Base-by-base conservation (phyloP, 805 yeast species). In the Wickerhamiella hasegawae region DNA sequence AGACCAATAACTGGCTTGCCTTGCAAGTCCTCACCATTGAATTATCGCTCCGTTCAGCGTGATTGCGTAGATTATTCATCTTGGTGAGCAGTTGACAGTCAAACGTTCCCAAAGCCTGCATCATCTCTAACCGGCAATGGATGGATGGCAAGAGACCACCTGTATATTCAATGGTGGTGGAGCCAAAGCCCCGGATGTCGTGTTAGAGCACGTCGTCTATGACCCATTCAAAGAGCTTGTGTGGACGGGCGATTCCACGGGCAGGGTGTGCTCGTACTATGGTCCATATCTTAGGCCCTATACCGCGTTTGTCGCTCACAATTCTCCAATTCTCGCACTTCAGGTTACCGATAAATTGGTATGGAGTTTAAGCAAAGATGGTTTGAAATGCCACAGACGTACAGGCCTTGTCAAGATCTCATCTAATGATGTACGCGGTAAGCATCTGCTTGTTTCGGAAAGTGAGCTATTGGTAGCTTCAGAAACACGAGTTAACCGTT, bases 171-270 rank as follows among this genome's bases (percentile, higher is more conserved):
- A 29, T 16, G 26, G 29, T 6, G 8, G 6, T 5, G 26, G 24
- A 4, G n/a, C 8, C 19, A 32, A 14, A 11, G 17, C 18, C 31
- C 14, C 32, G 17, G 18, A 15, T 8, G 22, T 16, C 11, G 21
- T 16, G 16, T 32, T 32, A 2, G 11, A 19, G 26, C 32, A 28
- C 16, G 44, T 38, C 10, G 39, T 32, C 5, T 38, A 27, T 29
- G 52, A 48, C 17, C 45, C 46, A 5, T 21, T 29, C 21, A 34
- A 40, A 18, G 90, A 85, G 45, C 59, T 90, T 31, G 51, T 85
- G 2, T 87, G 97, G 97, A 65, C 76, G 1, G 94, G 93, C 14
- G 90, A 81, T 51, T 53, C 28, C 1, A 33, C 47, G 41, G 71
- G 71, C 3, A 53, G 49, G 25, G 47, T 66, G 8, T 52, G 57